These are phyloP conservation scores for Fusarium concolor DNA, from an alignment of 2,329 filamentous ascomycete genomes.

Conservation along the genomic window DNA sequence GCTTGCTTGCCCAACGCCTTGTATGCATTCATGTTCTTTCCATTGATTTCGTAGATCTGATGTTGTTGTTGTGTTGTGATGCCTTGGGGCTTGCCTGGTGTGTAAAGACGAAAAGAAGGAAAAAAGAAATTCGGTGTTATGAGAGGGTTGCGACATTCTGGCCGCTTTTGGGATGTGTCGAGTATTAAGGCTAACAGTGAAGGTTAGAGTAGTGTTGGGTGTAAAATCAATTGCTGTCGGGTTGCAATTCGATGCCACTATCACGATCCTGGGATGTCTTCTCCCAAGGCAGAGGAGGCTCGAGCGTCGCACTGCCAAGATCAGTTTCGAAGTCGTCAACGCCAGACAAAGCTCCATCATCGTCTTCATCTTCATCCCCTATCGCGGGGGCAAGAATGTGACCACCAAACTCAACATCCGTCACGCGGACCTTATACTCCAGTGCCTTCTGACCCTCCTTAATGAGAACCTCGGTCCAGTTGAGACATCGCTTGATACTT, in stretches of 20 bases:
- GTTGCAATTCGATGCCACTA: slow-evolving; percentile 63
- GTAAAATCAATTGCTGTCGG: slow-evolving; percentile 52
- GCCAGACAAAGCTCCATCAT: slow-evolving; percentile 36
- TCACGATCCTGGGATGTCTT: slow-evolving; percentile 62
- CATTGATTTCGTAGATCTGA: slow-evolving; percentile 34
- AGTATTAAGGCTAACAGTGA: background rate
- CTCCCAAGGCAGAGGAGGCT: slow-evolving; percentile 49
- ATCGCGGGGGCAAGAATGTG: slow-evolving; percentile 78
- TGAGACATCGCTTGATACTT: slow-evolving; percentile 88
- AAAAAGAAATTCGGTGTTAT: slow-evolving; percentile 21
- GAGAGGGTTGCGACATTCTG: slow-evolving; percentile 26
- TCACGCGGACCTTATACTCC: slow-evolving; percentile 81
- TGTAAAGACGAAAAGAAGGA: slow-evolving; percentile 19
- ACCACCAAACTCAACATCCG: slow-evolving; percentile 84
- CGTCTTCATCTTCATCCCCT: slow-evolving; percentile 62
- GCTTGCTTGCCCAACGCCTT: slow-evolving; percentile 44
- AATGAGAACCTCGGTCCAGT: slow-evolving; percentile 91
- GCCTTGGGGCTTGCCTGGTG: slow-evolving; percentile 35
- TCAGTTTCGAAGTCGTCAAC: slow-evolving; percentile 36
- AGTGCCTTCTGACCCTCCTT: slow-evolving; percentile 88
- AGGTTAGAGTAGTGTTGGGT: background rate
- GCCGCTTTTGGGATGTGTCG: slow-evolving; percentile 11
- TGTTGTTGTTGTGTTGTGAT: slow-evolving; percentile 27
- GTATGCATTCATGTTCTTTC: slow-evolving; percentile 40
- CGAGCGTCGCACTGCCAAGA: slow-evolving; percentile 34